phyloP scores from a whole-genome alignment of 257 asterid genomes.

The Solanum neorickii region DNA sequence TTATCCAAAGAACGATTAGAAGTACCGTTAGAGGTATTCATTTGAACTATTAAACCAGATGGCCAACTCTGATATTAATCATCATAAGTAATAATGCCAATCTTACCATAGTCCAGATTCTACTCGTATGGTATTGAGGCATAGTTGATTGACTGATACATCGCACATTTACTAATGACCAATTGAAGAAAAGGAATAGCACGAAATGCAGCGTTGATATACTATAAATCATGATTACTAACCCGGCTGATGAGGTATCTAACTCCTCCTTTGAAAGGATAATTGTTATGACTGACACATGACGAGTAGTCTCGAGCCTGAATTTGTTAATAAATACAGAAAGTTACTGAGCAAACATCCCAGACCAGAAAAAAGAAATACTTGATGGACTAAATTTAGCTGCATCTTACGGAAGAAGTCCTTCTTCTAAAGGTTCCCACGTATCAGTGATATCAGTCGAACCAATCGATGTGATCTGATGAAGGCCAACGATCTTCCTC shows the following conservation, averaged over 20 bases:
- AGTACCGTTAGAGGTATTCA: not conserved
- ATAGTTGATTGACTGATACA: not conserved
- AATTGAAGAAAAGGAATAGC: not conserved
- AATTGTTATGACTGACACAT: constrained; percentile 9
- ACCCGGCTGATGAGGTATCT: constrained; percentile 4
- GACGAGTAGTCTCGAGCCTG: constrained; percentile 11
- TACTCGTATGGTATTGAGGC: not conserved
- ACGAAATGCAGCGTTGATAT: not conserved
- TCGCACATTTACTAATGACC: not conserved
- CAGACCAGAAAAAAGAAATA: not conserved
- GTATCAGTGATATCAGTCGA: constrained; percentile 10
- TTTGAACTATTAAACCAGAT: not conserved
- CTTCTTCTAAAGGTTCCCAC: constrained; percentile 15
- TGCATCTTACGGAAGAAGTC: constrained; percentile 4
- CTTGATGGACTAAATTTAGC: not conserved
- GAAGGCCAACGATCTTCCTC: constrained; percentile 6
- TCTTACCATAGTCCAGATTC: not conserved
- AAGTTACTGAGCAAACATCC: not conserved
- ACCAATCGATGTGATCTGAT: constrained; percentile 11
- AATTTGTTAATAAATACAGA: not conserved
- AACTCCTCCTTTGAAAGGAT: constrained; percentile 6
- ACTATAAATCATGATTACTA: not conserved
- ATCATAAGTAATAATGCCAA: not conserved
- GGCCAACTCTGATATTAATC: not conserved
- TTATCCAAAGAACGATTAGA: not conserved